Base-by-base conservation (phyloP, 2,329 filamentous ascomycete genomes). In the Cytospora chrysosperma region DNA sequence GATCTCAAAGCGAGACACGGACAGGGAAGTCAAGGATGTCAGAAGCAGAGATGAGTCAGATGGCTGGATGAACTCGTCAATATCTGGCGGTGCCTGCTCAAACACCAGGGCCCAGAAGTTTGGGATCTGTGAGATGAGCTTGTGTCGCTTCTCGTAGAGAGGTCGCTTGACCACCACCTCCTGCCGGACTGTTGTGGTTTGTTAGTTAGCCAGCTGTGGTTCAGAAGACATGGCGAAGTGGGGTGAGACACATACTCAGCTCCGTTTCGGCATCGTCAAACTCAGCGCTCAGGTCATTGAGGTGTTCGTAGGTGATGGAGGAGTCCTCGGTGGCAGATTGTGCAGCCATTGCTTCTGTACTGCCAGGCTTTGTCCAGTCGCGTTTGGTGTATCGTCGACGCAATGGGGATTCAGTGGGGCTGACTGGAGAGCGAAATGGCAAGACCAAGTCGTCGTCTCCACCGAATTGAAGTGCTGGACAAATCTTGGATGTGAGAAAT, bases 91-190 rank as follows among this genome's bases (percentile, higher is more conserved):
- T 3, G 91, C 88, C 78, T 93, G 89, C 80, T 96, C 91, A 75
- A 98, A 84, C 63, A 97, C 93, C 64, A 96, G 85, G n/a, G 91
- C 83, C 95, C 95, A 98, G 86, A 98, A 99, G 79, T 91, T 87
- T 70, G 87, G 85, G 73, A 97, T 93, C 72, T 88, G 82, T 67
- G 84, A 77, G 68, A 95, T 81, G 68, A 92, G 77, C 70, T 85
- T 83, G 68, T 85, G 82, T 74, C 94, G 92, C 78, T 90, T 91
- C 71, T 85, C 82, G 81, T 92, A 97, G 66, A 96, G 84, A 52
- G 89, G 83, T 66, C 82, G 80, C 71, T 86, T 85, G 70, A 93
- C 82, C 68, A 83, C 78, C 70, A 89, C 84, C 75, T 93, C 88
- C 72, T 89, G 83, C 72, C 90, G 88, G 72, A 93, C 91, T 93